phyloP scores from a whole-genome alignment of 192 early-diverging fungal genomes.

The Coemansia sp. region DNA sequence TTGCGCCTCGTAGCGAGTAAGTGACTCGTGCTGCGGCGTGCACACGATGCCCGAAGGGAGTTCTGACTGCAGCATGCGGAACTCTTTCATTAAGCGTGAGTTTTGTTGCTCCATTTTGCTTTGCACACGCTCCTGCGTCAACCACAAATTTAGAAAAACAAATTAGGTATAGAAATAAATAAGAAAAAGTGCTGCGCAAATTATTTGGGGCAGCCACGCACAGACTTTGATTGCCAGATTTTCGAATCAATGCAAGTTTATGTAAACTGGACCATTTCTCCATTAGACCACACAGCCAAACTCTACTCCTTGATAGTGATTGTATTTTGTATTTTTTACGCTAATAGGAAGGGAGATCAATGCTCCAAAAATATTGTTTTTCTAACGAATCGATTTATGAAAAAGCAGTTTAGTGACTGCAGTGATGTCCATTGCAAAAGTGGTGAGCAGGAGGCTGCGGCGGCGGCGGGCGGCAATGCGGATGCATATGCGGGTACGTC shows the following conservation, averaged over 20 bases:
- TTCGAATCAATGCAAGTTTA: too few species aligned
- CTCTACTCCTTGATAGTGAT: too few species aligned
- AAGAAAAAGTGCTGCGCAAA: not conserved
- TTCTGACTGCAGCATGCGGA: slow-evolving; percentile 42
- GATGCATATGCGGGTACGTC: slow-evolving; percentile 8
- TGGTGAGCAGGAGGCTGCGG: not conserved
- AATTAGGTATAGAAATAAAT: not conserved
- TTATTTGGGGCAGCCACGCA: too few species aligned
- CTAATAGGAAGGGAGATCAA: too few species aligned
- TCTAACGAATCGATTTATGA: too few species aligned
- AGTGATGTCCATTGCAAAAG: not conserved
- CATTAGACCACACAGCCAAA: too few species aligned
- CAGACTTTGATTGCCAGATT: too few species aligned
- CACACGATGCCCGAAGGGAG: slow-evolving; percentile 62
- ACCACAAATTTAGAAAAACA: not conserved
- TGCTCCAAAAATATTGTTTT: too few species aligned
- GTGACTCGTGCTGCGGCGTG: slow-evolving; percentile 60
- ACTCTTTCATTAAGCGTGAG: slow-evolving; percentile 34
- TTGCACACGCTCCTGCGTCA: not conserved
- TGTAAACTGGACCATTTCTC: too few species aligned
- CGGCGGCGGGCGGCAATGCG: not conserved
- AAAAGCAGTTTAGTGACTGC: too few species aligned
- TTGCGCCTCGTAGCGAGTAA: slow-evolving; percentile 58
- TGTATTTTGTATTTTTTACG: too few species aligned
- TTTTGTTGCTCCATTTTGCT: slow-evolving; percentile 8